These are phyloP conservation scores for Rhodamnia rubescens DNA, from an alignment of 345 rosid genomes.

Conservation along the genomic window DNA sequence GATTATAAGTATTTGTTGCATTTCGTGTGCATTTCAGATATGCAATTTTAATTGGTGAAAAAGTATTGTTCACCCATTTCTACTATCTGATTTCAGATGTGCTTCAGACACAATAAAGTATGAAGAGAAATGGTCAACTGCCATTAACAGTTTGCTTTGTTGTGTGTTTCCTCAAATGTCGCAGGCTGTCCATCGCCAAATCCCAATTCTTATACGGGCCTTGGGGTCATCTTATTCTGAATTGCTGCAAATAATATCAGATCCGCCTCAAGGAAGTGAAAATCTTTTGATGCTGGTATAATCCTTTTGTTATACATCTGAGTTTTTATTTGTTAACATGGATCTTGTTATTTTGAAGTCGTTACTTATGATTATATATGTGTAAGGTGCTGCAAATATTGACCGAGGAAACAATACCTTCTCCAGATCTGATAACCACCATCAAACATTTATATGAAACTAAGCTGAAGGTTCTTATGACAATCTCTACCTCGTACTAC, in stretches of 20 bases:
- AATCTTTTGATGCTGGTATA: conserved; percentile 78
- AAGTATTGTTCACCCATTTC: neutral
- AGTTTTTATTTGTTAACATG: neutral
- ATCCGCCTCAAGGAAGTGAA: conserved; percentile 98
- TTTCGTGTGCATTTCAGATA: neutral
- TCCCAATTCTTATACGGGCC: conserved; percentile 74
- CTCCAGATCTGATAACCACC: conserved; percentile 64
- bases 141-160: neutral
- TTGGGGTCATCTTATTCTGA: conserved; percentile 74
- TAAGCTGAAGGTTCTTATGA: conserved; percentile 60
- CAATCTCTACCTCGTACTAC: neutral
- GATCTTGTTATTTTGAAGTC: conserved; percentile 6
- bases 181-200: conserved; percentile 93
- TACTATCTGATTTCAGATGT: neutral
- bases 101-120: neutral
- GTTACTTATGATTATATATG: conserved; percentile 11
- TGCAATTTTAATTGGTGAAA: neutral
- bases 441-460: conserved; percentile 92
- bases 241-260: conserved; percentile 70
- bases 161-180: neutral
- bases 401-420: conserved; percentile 74
- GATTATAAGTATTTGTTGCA: neutral
- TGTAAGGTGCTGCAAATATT: conserved; percentile 82
- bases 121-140: neutral
- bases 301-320: neutral